Percentiles rank a stretch among this genome's conserved stretches.
Conservation (phyloP, 805 yeast species). For the Yarrowia hollandica region DNA sequence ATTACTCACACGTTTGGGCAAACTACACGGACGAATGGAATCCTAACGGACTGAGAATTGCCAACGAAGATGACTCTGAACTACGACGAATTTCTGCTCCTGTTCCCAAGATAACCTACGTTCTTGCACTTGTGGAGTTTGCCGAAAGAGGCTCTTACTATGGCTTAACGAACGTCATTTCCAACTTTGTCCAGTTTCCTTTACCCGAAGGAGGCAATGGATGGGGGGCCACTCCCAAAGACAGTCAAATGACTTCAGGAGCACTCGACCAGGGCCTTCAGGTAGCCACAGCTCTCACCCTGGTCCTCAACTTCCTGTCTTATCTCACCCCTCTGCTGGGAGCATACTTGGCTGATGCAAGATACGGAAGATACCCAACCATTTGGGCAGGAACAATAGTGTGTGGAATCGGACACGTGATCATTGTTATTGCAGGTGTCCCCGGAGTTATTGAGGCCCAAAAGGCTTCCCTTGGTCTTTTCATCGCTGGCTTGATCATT, state of each 20-base stretch:
- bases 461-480: neutral
- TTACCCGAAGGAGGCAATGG: constrained; percentile 51
- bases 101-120: neutral
- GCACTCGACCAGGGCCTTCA: constrained; percentile 7
- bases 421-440: constrained; percentile 1
- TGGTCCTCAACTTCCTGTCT: constrained; percentile 3
- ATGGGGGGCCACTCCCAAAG: constrained; percentile 48
- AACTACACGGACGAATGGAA: constrained; percentile 7
- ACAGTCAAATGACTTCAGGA: neutral
- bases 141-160: constrained; percentile 59
- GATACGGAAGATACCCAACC: constrained; percentile 7
- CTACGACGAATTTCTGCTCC: neutral
- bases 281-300: neutral
- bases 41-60: neutral
- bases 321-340: constrained; percentile 6
- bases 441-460: constrained; percentile 1
- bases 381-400: constrained; percentile 12
- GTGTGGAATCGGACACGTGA: constrained; percentile 7
- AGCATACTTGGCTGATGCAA: constrained; percentile 1
- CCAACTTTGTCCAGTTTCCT: constrained; percentile 54
- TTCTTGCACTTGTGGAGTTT: constrained; percentile 46
- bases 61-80: neutral
- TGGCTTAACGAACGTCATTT: constrained; percentile 48
- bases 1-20: neutral
- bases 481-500: neutral